Conservation (phyloP, 768 basidiomycete species). For the Imleria badia region DNA sequence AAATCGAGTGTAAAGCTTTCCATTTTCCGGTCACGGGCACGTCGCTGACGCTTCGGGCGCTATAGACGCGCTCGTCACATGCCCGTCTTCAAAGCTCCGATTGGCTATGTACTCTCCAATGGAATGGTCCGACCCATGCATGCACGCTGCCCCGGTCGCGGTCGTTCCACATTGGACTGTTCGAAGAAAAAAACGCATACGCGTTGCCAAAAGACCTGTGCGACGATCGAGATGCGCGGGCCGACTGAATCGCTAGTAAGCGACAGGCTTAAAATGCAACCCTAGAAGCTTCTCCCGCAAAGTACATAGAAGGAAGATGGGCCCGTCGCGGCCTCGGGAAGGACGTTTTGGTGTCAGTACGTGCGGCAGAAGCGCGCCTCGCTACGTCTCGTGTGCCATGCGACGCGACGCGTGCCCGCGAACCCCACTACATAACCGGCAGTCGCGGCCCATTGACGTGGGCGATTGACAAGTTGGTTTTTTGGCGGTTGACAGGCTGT, state of each 20-base stretch:
- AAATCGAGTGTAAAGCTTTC: too few relatives aligned
- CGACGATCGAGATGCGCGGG: neutral
- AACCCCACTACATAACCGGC: neutral
- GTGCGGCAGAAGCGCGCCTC: conserved; percentile 2
- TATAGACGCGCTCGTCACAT: too few relatives aligned
- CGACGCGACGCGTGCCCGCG: conserved; percentile 1
- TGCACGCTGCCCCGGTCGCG: too few relatives aligned
- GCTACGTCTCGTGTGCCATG: conserved; percentile 11
- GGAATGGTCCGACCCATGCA: too few relatives aligned
- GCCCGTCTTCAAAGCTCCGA: too few relatives aligned
- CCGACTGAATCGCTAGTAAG: neutral
- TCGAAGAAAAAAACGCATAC: too few relatives aligned
- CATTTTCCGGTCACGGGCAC: too few relatives aligned
- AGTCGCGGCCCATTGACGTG: neutral
- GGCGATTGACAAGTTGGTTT: neutral
- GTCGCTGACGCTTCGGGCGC: too few relatives aligned
- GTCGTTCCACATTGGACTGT: too few relatives aligned
- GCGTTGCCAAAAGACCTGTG: neutral
- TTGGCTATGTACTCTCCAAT: too few relatives aligned
- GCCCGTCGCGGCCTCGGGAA: neutral
- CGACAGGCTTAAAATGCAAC: neutral
- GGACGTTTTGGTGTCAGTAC: too few relatives aligned
- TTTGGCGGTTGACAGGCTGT: neutral
- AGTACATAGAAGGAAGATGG: neutral
- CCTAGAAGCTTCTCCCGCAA: neutral